Evolutionary conservation across 495 filamentous ascomycete genomes (phyloP).

Genomic region (Aspergillus funiculosus): DNA sequence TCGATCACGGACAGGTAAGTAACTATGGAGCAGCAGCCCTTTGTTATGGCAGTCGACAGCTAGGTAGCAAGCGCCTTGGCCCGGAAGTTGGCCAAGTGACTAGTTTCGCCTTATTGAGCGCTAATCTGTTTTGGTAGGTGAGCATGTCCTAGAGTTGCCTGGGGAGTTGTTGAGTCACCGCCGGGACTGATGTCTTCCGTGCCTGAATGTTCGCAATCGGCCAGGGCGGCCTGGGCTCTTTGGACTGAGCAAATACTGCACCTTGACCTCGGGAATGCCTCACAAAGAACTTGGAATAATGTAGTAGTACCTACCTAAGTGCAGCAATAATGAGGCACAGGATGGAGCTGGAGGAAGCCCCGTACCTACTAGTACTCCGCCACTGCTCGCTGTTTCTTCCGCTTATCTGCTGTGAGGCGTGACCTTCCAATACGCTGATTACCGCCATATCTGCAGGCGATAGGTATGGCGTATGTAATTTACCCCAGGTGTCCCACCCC

Average conservation of each 20-base stretch:
- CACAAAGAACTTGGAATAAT: too few species aligned
- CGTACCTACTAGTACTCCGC: background rate
- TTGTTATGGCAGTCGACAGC: background rate
- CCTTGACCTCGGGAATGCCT: too few species aligned
- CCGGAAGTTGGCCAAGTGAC: slow-evolving; percentile 8
- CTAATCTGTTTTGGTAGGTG: slow-evolving; percentile 7
- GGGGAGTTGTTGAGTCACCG: slow-evolving; percentile 13
- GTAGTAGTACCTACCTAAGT: too few species aligned
- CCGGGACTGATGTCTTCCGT: slow-evolving; percentile 12
- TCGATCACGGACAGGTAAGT: too few species aligned
- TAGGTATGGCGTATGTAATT: slow-evolving; percentile 8
- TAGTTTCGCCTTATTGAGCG: background rate
- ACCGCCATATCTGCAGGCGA: slow-evolving; percentile 10
- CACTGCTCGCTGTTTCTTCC: background rate
- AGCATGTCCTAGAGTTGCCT: slow-evolving; percentile 3
- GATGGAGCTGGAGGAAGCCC: too few species aligned
- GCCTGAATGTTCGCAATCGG: too few species aligned
- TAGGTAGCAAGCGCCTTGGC: background rate
- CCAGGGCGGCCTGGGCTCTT: too few species aligned
- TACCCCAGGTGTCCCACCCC: slow-evolving; percentile 20
- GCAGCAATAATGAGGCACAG: background rate
- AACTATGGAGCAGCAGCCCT: too few species aligned
- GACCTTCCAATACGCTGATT: slow-evolving; percentile 1
- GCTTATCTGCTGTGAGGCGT: slow-evolving; percentile 10
- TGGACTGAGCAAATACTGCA: too few species aligned